Evolutionary conservation across 306 rosid species (phyloP).

Genomic region (Quercus dentata): DNA sequence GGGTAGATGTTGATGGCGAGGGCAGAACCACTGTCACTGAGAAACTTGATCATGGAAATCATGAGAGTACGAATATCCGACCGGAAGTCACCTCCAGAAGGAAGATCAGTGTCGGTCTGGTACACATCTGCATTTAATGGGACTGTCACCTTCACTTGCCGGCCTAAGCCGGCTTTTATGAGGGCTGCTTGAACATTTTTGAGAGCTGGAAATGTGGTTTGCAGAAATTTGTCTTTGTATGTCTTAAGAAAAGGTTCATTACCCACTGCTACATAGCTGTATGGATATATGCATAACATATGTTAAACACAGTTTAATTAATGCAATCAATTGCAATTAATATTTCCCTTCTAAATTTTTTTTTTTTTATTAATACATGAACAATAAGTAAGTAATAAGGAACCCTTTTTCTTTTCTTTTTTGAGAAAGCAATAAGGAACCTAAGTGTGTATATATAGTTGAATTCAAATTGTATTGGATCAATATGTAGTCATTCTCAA

Average conservation of each 20-base stretch:
- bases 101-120: conserved; percentile 58
- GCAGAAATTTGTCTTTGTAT: conserved; percentile 57
- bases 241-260: conserved; percentile 84
- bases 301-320: background rate
- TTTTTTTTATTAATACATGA: too few relatives aligned
- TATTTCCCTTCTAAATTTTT: background rate
- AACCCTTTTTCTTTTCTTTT: too few relatives aligned
- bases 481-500: too few relatives aligned
- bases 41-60: conserved; percentile 68
- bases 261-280: conserved; percentile 79
- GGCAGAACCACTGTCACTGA: conserved; percentile 52
- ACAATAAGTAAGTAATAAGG: too few relatives aligned
- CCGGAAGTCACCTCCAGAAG: conserved; percentile 86
- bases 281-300: background rate
- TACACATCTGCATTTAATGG: conserved; percentile 95
- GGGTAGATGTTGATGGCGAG: conserved; percentile 92
- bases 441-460: too few relatives aligned
- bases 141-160: conserved; percentile 82
- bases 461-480: too few relatives aligned
- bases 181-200: conserved; percentile 93
- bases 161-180: conserved; percentile 77
- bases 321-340: background rate
- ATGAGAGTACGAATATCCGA: conserved; percentile 60
- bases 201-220: conserved; percentile 73
- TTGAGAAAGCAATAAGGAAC: too few relatives aligned